Evolutionary conservation across 1,139 yeast species (phyloP), one percentile per base, ranked within the genome.

Genomic region (Geotrichum aggregatum): DNA sequence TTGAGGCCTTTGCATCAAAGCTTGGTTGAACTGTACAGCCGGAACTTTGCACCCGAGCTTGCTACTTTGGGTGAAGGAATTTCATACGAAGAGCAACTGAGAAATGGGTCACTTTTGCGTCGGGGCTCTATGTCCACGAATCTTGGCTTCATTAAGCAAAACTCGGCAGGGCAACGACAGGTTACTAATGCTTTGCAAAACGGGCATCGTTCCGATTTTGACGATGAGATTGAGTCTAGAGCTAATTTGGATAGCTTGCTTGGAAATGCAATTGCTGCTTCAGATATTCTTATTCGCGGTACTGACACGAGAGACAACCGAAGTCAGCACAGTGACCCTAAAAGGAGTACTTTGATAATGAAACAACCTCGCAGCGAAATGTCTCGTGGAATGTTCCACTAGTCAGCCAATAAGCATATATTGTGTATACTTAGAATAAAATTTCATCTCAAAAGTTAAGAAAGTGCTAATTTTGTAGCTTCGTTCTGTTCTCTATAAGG

Each of bases 31-130:
- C 70, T 87, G 56, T 87, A 78, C 69, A 75, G 75, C 61, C 78
- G 78, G 71, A 87, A 87, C 66, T 88, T 87, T 68, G 72, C 74
- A 38, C 78, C 74, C 6, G 96, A 88, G 63, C 82, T 88, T 54
- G 75, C 62, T 1, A 43, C 57, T 62, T 47, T 60, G 55, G 21
- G 71, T 72, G 66, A 70, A 66, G 63, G 59, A 11, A 46, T 50
- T 34, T 34, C 51, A 4, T 52, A 53, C 33, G 46, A 43, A 26
- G 56, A 54, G 16, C 56, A 54, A 35, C 46, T 54, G 16, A 42
- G 54, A 11, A 48, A 36, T 30, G 56, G 54, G 3, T 14, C 47
- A 2, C 24, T 52, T 28, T 26, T 24, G 22, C 57, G 57, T 14
- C 50, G 47, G 8, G 45, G 31, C 13, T 49, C 56, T 6, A 40